phyloP scores from a whole-genome alignment of 768 basidiomycete genomes.

The Naganishia friedmannii region DNA sequence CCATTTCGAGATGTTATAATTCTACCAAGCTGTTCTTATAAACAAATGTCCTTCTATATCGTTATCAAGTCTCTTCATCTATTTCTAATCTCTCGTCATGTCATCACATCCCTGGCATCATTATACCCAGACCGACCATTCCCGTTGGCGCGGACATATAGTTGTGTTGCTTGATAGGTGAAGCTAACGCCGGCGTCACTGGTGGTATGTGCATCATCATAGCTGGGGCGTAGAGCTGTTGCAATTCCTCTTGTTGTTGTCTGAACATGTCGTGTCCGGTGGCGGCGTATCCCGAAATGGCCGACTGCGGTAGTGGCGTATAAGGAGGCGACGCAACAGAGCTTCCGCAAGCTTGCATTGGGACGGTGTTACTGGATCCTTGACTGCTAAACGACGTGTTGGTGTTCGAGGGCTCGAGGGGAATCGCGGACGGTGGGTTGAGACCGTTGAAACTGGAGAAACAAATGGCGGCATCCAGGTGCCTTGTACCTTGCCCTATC shows the following conservation, averaged over 20 bases:
- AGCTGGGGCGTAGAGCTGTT: slow-evolving; percentile 1
- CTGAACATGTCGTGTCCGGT: background rate
- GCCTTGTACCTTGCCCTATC: background rate
- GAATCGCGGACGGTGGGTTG: background rate
- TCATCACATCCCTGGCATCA: slow-evolving; percentile 8
- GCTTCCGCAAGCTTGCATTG: background rate
- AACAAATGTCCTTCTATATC: background rate
- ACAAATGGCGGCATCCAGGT: background rate
- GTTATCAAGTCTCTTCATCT: background rate
- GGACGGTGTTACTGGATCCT: background rate
- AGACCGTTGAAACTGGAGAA: background rate
- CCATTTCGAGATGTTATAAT: background rate
- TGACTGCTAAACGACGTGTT: slow-evolving; percentile 15
- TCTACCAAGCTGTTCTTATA: background rate
- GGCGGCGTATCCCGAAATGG: background rate
- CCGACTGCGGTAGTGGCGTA: slow-evolving; percentile 11
- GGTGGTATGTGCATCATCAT: slow-evolving; percentile 19
- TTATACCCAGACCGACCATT: slow-evolving; percentile 17
- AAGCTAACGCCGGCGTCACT: background rate
- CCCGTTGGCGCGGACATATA: background rate
- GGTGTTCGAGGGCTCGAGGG: background rate
- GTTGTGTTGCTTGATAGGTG: background rate
- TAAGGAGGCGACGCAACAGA: slow-evolving; percentile 3
- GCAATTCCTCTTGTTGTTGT: background rate
- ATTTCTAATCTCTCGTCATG: background rate